Evolutionary conservation across 1,139 yeast species (phyloP).

Genomic region (Saccharomyces hybrid): DNA sequence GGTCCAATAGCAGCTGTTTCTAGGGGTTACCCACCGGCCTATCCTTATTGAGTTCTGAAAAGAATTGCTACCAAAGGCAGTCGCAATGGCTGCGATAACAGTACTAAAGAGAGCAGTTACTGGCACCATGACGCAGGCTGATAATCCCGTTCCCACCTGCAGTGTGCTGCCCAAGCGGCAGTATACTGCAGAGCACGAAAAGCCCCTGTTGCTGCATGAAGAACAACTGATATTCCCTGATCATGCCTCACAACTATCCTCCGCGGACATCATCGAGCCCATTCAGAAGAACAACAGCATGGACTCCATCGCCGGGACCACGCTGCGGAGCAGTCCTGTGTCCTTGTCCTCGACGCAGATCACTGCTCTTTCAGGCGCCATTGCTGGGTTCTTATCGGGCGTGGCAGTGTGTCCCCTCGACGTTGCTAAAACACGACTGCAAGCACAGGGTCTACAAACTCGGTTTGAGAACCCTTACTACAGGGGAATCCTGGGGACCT

Average conservation of each 20-base stretch:
- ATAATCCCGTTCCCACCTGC: not conserved
- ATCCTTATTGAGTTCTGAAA: too few relatives aligned
- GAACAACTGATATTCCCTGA: constrained; percentile 2
- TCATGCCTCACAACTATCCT: constrained; percentile 4
- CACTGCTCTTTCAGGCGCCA: constrained; percentile 72
- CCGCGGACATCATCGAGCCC: constrained; percentile 5
- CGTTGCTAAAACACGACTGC: constrained; percentile 87
- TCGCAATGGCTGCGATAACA: not conserved
- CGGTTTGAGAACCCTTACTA: constrained; percentile 32
- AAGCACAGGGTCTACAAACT: constrained; percentile 66
- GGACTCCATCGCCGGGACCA: not conserved
- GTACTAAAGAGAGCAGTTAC: not conserved
- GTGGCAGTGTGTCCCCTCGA: constrained; percentile 88
- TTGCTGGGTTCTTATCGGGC: constrained; percentile 88
- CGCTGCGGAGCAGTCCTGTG: not conserved
- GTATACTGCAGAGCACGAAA: not conserved
- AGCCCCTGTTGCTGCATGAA: not conserved
- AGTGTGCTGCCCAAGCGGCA: not conserved
- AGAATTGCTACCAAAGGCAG: not conserved
- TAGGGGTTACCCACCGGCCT: not conserved
- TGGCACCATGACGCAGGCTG: not conserved
- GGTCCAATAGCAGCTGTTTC: not conserved
- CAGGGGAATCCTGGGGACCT: constrained; percentile 52
- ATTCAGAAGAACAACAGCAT: not conserved
- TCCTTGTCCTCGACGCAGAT: constrained; percentile 21